Evolutionary conservation across 768 basidiomycete genomes (phyloP).

Genomic region (Pleurotus salmoneostramineus): DNA sequence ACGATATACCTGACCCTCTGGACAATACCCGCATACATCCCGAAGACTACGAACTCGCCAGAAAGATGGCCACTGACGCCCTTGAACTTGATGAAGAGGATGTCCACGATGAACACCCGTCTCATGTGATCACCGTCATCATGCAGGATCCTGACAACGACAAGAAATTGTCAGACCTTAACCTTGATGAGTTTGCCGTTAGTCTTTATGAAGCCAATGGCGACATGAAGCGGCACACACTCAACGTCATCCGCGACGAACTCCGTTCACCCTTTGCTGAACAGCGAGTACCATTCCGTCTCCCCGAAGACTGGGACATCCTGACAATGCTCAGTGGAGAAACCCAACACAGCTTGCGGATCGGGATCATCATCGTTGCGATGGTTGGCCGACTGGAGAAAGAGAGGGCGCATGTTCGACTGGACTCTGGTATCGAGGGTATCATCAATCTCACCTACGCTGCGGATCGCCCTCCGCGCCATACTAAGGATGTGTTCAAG

Average conservation of each 20-base stretch:
- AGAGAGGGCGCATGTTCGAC: constrained; percentile 56
- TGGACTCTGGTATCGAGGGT: constrained; percentile 95
- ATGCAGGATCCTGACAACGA: constrained; percentile 80
- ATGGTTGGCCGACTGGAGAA: constrained; percentile 54
- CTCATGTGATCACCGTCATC: constrained; percentile 80
- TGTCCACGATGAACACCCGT: constrained; percentile 87
- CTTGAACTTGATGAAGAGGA: constrained; percentile 98
- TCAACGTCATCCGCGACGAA: constrained; percentile 87
- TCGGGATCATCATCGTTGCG: constrained; percentile 81
- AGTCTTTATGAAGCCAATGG: constrained; percentile 82
- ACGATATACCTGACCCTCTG: constrained; percentile 79
- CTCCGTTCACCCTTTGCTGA: constrained; percentile 80
- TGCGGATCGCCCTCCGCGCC: constrained; percentile 38
- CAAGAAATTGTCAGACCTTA: constrained; percentile 83
- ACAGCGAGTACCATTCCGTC: constrained; percentile 56
- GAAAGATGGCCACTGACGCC: constrained; percentile 98
- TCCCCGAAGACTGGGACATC: constrained; percentile 73
- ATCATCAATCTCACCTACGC: constrained; percentile 60
- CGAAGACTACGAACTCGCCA: constrained; percentile 95
- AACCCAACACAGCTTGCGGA: constrained; percentile 69
- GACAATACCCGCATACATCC: constrained; percentile 96
- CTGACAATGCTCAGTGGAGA: constrained; percentile 96
- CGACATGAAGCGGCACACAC: constrained; percentile 84
- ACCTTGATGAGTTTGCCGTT: constrained; percentile 93
- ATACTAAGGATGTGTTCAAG: constrained; percentile 48